These are phyloP conservation scores for Saturnispora besseyi DNA, from an alignment of 805 yeast species.

Conservation along the genomic window DNA sequence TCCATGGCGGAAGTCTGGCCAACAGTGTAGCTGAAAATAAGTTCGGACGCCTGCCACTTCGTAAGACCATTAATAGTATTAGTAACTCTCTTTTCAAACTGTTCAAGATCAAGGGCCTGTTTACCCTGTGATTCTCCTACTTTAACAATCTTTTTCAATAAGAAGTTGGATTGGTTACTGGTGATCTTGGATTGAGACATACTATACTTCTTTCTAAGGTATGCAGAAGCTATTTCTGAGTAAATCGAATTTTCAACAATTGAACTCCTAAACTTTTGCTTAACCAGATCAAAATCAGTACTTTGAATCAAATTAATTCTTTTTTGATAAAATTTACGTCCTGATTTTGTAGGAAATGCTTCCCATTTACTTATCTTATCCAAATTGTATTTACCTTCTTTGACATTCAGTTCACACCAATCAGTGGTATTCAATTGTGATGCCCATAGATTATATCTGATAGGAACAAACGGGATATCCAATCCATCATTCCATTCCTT, in stretches of 20 bases:
- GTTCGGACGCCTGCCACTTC: constrained; percentile 21
- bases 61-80: constrained; percentile 14
- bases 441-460: constrained; percentile 7
- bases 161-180: constrained; percentile 5
- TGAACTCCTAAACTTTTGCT: neutral
- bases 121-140: constrained; percentile 16
- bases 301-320: neutral
- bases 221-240: neutral
- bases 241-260: constrained; percentile 1
- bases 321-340: neutral
- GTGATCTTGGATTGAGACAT: constrained; percentile 3
- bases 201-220: neutral
- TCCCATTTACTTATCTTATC: constrained; percentile 4
- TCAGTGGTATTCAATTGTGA: constrained; percentile 1
- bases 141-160: constrained; percentile 12
- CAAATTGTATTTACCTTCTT: neutral
- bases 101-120: constrained; percentile 15
- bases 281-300: constrained; percentile 2
- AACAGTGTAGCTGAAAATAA: constrained; percentile 26
- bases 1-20: constrained; percentile 22
- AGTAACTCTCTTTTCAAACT: constrained; percentile 14
- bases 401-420: constrained; percentile 12
- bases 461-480: constrained; percentile 7
- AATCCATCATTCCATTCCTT: constrained; percentile 10
- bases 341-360: neutral